A percentile compares a stretch with the other conserved stretches of the same genome.
Evolutionary conservation across 1,284 basidiomycete species (phyloP).

Genomic region (Malassezia dermatis): DNA sequence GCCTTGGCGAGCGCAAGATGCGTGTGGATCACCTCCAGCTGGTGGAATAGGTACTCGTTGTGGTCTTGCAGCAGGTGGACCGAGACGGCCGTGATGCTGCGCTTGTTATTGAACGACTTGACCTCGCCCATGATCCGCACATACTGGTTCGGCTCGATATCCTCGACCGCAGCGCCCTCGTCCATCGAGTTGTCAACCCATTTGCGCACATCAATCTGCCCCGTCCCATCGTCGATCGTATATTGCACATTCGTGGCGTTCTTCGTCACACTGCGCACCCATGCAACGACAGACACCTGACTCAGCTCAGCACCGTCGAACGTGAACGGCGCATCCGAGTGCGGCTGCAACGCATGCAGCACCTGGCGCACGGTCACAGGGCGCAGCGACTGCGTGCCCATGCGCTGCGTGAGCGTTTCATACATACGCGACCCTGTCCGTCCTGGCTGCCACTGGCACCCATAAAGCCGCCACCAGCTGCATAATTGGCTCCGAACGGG

Average conservation of each 20-base stretch:
- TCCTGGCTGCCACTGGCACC: slow-evolving; percentile 19
- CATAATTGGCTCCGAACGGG: slow-evolving; percentile 2
- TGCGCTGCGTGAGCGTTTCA: slow-evolving; percentile 13
- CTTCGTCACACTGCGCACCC: slow-evolving; percentile 60
- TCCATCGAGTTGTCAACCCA: slow-evolving; percentile 66
- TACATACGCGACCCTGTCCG: slow-evolving; percentile 12
- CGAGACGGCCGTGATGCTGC: slow-evolving; percentile 56
- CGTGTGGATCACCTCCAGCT: slow-evolving; percentile 54
- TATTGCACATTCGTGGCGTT: slow-evolving; percentile 76
- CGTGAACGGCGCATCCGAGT: slow-evolving; percentile 76
- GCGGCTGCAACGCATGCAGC: slow-evolving; percentile 63
- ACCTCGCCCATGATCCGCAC: slow-evolving; percentile 81
- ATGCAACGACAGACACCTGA: slow-evolving; percentile 66
- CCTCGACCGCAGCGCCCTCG: slow-evolving; percentile 49
- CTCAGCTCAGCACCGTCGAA: slow-evolving; percentile 71
- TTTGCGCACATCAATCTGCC: slow-evolving; percentile 71
- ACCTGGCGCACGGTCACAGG: slow-evolving; percentile 79
- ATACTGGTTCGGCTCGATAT: slow-evolving; percentile 56
- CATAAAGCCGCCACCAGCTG: slow-evolving; percentile 24
- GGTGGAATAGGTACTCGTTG: slow-evolving; percentile 75
- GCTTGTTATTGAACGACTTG: slow-evolving; percentile 72
- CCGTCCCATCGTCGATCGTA: slow-evolving; percentile 78
- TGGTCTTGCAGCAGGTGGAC: slow-evolving; percentile 56
- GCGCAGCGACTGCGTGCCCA: slow-evolving; percentile 53
- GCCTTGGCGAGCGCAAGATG: slow-evolving; percentile 32